These are phyloP conservation scores for Phoenix roebelenii DNA, from an alignment of 176 grass and related monocot genomes.

Conservation along the genomic window DNA sequence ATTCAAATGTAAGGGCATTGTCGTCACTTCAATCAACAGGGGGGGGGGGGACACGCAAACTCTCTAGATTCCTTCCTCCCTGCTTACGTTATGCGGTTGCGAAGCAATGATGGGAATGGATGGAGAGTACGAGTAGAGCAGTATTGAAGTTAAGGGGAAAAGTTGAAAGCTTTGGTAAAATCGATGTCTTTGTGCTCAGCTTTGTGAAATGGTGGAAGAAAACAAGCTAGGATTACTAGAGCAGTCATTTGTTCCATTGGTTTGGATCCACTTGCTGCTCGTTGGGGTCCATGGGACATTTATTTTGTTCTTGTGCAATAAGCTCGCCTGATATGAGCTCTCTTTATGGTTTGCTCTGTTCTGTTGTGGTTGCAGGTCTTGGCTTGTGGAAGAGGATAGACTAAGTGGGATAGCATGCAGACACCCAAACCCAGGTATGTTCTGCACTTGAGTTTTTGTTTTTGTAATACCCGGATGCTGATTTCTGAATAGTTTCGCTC, in stretches of 20 bases:
- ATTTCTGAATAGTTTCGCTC: conserved; percentile 5
- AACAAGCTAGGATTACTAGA: not conserved
- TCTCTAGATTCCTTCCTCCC: too few species aligned
- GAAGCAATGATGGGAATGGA: too few species aligned
- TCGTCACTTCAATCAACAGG: conserved; percentile 9
- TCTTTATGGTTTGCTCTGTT: conserved; percentile 6
- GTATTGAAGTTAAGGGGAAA: conserved; percentile 17
- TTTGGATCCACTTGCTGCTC: not conserved
- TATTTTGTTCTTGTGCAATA: conserved; percentile 1
- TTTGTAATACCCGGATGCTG: conserved; percentile 11
- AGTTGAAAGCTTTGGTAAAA: conserved; percentile 12
- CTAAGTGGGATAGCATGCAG: conserved; percentile 55
- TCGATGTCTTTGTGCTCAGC: not conserved
- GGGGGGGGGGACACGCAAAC: too few species aligned
- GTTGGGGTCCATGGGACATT: not conserved
- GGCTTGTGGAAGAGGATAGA: conserved; percentile 25
- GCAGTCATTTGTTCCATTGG: not conserved
- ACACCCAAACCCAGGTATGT: conserved; percentile 64
- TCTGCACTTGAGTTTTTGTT: not conserved
- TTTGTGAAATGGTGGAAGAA: not conserved
- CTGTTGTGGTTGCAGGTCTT: conserved; percentile 25
- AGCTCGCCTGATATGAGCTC: not conserved
- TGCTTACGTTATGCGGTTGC: too few species aligned
- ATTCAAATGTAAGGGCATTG: conserved; percentile 5
- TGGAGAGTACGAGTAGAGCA: not conserved